Percentiles rank a stretch among this genome's conserved stretches.
These are phyloP conservation scores for Aspergillus baeticus DNA, from an alignment of 495 filamentous ascomycete species.

Conservation along the genomic window DNA sequence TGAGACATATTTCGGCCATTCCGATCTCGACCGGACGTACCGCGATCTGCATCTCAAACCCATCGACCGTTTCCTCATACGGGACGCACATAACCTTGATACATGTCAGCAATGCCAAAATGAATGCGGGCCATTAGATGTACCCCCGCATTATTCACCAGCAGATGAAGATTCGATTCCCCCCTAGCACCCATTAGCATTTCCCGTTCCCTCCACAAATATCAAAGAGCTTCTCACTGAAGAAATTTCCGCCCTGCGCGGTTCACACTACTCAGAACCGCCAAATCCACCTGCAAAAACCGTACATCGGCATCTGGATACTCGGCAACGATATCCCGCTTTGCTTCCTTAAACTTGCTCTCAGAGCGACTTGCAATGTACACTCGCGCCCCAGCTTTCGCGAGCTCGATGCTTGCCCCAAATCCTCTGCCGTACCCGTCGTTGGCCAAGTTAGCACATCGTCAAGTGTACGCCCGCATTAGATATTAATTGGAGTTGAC, in stretches of 20 bases:
- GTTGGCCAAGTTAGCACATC: too few relatives aligned
- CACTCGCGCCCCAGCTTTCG: neutral
- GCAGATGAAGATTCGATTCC: neutral
- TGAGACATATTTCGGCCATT: too few relatives aligned
- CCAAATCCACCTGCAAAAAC: too few relatives aligned
- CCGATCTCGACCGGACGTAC: too few relatives aligned
- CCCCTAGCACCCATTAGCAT: too few relatives aligned
- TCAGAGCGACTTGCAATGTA: conserved; percentile 2
- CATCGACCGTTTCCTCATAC: conserved; percentile 3
- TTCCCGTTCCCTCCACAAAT: neutral
- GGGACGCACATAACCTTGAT: conserved; percentile 4
- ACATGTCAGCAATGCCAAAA: too few relatives aligned
- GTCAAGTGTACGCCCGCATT: too few relatives aligned
- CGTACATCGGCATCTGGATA: neutral
- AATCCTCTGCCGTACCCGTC: conserved; percentile 4
- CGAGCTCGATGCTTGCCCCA: neutral
- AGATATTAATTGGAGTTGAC: too few relatives aligned
- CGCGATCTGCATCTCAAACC: conserved; percentile 7
- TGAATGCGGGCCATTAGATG: neutral
- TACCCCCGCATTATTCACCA: conserved; percentile 6
- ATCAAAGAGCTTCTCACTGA: too few relatives aligned
- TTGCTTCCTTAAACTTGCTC: neutral
- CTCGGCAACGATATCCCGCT: neutral
- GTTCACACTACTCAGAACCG: too few relatives aligned
- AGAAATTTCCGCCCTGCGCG: too few relatives aligned